A percentile compares a stretch with the other conserved stretches of the same genome.
phyloP scores from a whole-genome alignment of 768 basidiomycete species.

The Tricholoma matsutake region DNA sequence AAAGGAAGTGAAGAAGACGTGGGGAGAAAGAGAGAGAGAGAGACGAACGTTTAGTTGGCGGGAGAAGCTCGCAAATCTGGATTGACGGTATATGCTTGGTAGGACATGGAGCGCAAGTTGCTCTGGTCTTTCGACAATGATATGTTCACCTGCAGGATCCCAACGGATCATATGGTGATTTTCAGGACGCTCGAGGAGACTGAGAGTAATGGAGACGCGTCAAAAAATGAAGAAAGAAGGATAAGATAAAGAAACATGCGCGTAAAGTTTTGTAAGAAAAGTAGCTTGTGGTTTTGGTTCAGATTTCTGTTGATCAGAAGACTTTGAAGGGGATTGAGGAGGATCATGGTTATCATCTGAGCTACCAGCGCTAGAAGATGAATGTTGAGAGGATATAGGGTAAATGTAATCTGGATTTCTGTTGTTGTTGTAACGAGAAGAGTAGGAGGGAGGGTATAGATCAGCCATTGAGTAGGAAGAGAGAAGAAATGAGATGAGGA shows the following conservation, averaged over 20 bases:
- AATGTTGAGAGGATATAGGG: constrained; percentile 37
- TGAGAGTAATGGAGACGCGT: constrained; percentile 29
- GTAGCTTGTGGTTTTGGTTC: constrained; percentile 87
- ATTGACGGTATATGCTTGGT: constrained; percentile 93
- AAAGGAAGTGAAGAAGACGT: constrained; percentile 17
- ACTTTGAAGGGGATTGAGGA: constrained; percentile 44
- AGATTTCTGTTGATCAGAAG: constrained; percentile 49
- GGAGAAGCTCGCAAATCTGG: constrained; percentile 95
- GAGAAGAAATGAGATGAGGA: constrained; percentile 17
- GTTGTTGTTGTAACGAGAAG: constrained; percentile 28
- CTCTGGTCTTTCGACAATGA: constrained; percentile 92
- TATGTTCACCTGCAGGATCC: constrained; percentile 91
- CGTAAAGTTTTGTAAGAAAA: constrained; percentile 96
- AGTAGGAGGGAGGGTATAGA: constrained; percentile 49
- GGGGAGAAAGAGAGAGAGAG: constrained; percentile 21
- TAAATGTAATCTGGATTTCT: constrained; percentile 33
- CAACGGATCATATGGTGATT: constrained; percentile 97
- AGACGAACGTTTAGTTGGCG: constrained; percentile 89
- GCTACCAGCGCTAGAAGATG: constrained; percentile 33
- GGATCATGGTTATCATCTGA: constrained; percentile 51
- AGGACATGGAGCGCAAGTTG: constrained; percentile 93
- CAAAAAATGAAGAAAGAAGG: constrained; percentile 5
- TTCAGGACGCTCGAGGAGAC: constrained; percentile 85
- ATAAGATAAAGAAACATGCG: constrained; percentile 51
- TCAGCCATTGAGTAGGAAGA: constrained; percentile 46